Conservation (phyloP, 2,329 filamentous ascomycete species). For the Verticillium tricorpus region DNA sequence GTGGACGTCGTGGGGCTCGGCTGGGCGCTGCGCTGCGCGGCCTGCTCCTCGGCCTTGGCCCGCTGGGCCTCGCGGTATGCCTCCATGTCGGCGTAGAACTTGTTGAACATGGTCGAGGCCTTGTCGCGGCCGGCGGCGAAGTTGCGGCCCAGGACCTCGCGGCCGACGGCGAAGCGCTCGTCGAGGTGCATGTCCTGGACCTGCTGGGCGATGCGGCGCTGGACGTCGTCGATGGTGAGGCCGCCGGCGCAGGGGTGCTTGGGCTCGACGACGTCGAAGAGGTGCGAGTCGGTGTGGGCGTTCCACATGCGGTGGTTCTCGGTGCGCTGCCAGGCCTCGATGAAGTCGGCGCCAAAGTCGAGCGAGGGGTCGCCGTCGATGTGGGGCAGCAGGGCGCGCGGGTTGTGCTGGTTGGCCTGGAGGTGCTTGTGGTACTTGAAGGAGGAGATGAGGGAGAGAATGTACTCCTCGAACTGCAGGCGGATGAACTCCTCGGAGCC, state of each 20-base stretch:
- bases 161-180: slow-evolving; percentile 77
- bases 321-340: slow-evolving; percentile 82
- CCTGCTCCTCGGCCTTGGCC: slow-evolving; percentile 33
- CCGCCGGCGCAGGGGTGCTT: slow-evolving; percentile 91
- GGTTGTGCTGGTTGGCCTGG: slow-evolving; percentile 45
- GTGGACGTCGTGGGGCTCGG: slow-evolving; percentile 15
- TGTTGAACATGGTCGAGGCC: slow-evolving; percentile 81
- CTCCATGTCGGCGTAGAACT: slow-evolving; percentile 88
- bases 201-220: slow-evolving; percentile 83
- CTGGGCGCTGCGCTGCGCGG: slow-evolving; percentile 15
- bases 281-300: slow-evolving; percentile 71
- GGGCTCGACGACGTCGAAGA: slow-evolving; percentile 93
- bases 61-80: slow-evolving; percentile 41
- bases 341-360: slow-evolving; percentile 81
- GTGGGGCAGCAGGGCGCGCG: slow-evolving; percentile 57
- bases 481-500: slow-evolving; percentile 97
- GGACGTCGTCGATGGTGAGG: slow-evolving; percentile 89
- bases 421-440: slow-evolving; percentile 83
- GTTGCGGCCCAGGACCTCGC: slow-evolving; percentile 83
- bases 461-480: slow-evolving; percentile 94
- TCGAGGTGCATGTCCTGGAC: slow-evolving; percentile 92
- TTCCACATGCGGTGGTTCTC: slow-evolving; percentile 92
- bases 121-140: slow-evolving; percentile 85
- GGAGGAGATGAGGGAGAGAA: slow-evolving; percentile 80
- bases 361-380: slow-evolving; percentile 77